phyloP scores from a whole-genome alignment of 225 moss, liverwort and hornwort species.

The Neckera pumila region DNA sequence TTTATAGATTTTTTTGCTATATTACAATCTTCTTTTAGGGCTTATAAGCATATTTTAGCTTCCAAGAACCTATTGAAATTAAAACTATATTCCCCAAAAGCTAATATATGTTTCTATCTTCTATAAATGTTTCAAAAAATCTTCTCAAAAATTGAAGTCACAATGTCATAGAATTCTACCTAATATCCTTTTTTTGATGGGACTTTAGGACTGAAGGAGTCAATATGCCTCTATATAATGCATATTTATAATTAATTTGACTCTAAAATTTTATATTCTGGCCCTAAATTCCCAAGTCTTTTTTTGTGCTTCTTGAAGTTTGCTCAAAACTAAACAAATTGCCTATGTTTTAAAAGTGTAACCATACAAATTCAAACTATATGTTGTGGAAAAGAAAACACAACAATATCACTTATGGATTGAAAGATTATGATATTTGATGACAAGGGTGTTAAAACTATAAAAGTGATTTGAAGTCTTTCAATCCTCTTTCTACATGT shows the following conservation, averaged over 20 bases:
- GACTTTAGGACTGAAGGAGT: not conserved
- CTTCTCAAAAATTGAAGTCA: not conserved
- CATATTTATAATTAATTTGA: not conserved
- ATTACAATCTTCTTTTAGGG: no score
- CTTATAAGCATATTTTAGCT: no score
- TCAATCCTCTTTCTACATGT: no score
- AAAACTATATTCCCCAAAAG: accelerated
- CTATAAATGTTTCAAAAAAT: not conserved
- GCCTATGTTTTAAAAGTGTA: accelerated
- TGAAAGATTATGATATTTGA: not conserved
- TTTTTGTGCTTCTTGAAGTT: not conserved
- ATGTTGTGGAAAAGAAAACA: not conserved
- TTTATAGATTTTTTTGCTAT: not conserved
- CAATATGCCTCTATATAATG: not conserved
- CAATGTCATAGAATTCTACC: not conserved
- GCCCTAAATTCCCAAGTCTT: not conserved
- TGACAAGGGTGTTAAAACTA: accelerated
- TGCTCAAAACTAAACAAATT: not conserved
- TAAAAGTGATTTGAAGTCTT: not conserved
- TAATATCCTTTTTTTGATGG: not conserved
- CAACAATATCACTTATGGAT: not conserved
- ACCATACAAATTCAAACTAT: not conserved
- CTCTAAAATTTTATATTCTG: not conserved
- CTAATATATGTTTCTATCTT: not conserved
- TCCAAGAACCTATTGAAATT: accelerated